phyloP scores from a whole-genome alignment of 352 stramenopile genomes.

The Phytopythium montanum region DNA sequence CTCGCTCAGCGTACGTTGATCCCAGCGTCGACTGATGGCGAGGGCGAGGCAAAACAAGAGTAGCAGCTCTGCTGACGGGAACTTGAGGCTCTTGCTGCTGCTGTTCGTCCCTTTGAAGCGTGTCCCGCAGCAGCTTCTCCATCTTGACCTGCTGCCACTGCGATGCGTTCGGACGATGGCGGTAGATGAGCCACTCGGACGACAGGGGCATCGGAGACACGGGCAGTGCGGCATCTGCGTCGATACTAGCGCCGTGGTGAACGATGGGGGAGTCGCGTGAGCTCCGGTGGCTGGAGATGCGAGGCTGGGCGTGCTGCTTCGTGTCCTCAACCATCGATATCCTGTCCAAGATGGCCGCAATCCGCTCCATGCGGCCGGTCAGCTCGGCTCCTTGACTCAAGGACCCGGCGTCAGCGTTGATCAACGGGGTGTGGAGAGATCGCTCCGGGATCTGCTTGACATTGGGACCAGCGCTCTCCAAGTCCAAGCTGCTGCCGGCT shows the following conservation, averaged over 20 bases:
- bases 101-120: conserved; percentile 17
- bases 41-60: conserved; percentile 13
- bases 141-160: conserved; percentile 38
- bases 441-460: not conserved
- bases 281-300: not conserved
- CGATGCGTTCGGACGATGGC: conserved; percentile 33
- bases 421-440: not conserved
- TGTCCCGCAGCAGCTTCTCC: conserved; percentile 38
- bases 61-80: not conserved
- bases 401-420: not conserved
- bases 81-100: not conserved
- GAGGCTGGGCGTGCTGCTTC: not conserved
- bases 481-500: conserved; percentile 10
- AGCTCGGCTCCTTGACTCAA: not conserved
- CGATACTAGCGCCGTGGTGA: not conserved
- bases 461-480: not conserved
- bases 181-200: conserved; percentile 62
- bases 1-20: conserved; percentile 38
- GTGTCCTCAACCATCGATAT: not conserved
- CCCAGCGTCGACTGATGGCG: conserved; percentile 26
- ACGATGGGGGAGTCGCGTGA: not conserved
- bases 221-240: not conserved
- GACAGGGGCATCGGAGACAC: conserved; percentile 25
- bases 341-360: conserved; percentile 3
- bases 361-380: not conserved